Evolutionary conservation across 768 basidiomycete species (phyloP).

Genomic region (Chalciporus piperatus): DNA sequence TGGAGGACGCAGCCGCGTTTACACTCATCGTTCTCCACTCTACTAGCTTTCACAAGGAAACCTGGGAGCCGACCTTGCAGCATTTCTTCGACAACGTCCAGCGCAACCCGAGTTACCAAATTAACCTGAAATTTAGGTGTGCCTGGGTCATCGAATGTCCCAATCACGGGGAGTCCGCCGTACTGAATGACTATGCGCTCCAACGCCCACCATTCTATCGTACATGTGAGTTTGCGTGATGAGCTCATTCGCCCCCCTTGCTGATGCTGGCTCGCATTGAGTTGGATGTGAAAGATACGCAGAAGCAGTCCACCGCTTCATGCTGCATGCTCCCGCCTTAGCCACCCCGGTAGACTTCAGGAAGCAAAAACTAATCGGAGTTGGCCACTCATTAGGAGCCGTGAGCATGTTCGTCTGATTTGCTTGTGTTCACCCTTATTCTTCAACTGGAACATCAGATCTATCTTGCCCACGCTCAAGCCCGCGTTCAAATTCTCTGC

Average conservation of each 20-base stretch:
- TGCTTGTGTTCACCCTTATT: background rate
- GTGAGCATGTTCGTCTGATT: slow-evolving; percentile 51
- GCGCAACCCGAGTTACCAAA: background rate
- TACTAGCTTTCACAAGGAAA: slow-evolving; percentile 75
- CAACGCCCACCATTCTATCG: slow-evolving; percentile 42
- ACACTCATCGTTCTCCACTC: slow-evolving; percentile 65
- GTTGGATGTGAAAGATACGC: slow-evolving; percentile 68
- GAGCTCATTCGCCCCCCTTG: background rate
- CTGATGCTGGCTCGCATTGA: slow-evolving; percentile 20
- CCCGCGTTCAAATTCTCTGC: slow-evolving; percentile 46
- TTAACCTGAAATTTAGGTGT: slow-evolving; percentile 23
- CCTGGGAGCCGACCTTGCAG: slow-evolving; percentile 61
- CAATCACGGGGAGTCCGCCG: slow-evolving; percentile 64
- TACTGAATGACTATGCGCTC: slow-evolving; percentile 49
- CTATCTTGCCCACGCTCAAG: slow-evolving; percentile 49
- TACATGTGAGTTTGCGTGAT: slow-evolving; percentile 38
- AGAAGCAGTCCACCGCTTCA: slow-evolving; percentile 54
- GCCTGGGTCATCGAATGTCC: slow-evolving; percentile 73
- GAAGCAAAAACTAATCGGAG: slow-evolving; percentile 51
- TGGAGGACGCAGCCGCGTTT: slow-evolving; percentile 40
- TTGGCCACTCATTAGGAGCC: slow-evolving; percentile 69
- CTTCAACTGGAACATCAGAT: slow-evolving; percentile 33
- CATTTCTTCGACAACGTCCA: slow-evolving; percentile 40
- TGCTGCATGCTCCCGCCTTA: slow-evolving; percentile 39
- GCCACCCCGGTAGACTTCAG: slow-evolving; percentile 47